These are phyloP conservation scores for Fusarium piperis DNA, from an alignment of 2,329 filamentous ascomycete species.

Conservation along the genomic window DNA sequence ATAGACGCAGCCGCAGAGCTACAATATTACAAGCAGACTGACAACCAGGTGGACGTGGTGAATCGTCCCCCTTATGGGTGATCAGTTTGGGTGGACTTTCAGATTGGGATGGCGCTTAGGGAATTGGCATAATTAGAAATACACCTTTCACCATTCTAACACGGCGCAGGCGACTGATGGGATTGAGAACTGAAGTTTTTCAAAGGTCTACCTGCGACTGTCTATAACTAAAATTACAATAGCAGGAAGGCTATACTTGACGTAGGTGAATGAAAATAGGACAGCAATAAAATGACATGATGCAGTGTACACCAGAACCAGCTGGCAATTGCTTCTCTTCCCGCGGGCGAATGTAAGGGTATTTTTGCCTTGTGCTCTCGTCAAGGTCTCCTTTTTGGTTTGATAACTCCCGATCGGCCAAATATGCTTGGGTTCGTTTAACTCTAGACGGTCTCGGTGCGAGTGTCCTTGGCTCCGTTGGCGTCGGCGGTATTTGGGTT, in stretches of 20 bases:
- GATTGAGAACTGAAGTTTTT: background rate
- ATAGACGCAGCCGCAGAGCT: background rate
- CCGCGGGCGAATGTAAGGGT: background rate
- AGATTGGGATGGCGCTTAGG: background rate
- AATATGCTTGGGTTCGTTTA: too few species aligned
- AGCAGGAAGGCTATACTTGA: background rate
- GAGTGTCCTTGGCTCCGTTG: background rate
- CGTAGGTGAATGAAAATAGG: too few species aligned
- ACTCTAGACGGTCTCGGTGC: background rate
- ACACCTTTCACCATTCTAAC: background rate
- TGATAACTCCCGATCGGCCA: background rate
- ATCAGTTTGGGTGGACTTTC: background rate
- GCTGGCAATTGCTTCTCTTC: background rate
- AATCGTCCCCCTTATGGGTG: background rate
- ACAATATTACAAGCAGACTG: background rate
- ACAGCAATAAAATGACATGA: background rate
- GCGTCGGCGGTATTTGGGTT: background rate
- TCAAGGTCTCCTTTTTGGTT: background rate
- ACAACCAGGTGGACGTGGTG: background rate
- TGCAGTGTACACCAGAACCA: background rate
- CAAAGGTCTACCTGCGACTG: background rate
- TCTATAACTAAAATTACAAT: background rate
- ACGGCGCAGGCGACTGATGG: background rate
- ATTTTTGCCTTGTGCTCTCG: background rate
- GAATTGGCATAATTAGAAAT: background rate